Base-by-base conservation (phyloP, 2,329 filamentous ascomycete genomes). In the Diaporthe vexans region DNA sequence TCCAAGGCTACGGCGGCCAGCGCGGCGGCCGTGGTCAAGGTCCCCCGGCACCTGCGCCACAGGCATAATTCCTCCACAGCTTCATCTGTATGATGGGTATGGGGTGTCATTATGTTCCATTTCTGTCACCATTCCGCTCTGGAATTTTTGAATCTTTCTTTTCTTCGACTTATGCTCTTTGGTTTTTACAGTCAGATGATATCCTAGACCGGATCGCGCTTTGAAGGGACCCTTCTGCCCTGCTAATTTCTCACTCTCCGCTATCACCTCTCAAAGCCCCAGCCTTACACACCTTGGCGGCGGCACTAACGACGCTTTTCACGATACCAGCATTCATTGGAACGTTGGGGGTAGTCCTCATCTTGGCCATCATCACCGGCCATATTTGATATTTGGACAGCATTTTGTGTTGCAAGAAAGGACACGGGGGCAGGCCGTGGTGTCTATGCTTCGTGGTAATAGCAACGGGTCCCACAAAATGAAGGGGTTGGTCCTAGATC, bases 1-100 rank as follows among this genome's bases (percentile, higher is more conserved):
- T 78, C 56, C 79, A 81, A 61, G 79, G 80, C 74, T 82, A 81
- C 76, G 81, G 78, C 35, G 78, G 78, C 48, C 77, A 78, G 72
- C 79, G 79, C 67, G 79, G 81, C 35, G 77, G 78, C 56, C 78
- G 79, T 73, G 79, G 76, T 21, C 78, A 78, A 26, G 76, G 73
- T 7, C 73, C 76, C 19, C 76, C 79, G 46, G 65, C 52, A 35
- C 76, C 76, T 74, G 69, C 51, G 46, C 77, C 77, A 59, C 76
- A 79, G 72, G 69, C 73, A 59, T 79, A 77, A 76, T 57, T 56
- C 15, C 26, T 48, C n/a, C 29, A 0, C 17, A 21, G 6, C 6
- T 29, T 1, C 21, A 15, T 63, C n/a, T 13, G 21, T 63, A 13
- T 11, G 57, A 26, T 51, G 46, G 68, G 7, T 17, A 29, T 15